A percentile compares a stretch with the other conserved stretches of the same genome.
phyloP scores from a whole-genome alignment of 257 asterid genomes.

The Perilla frutescens region DNA sequence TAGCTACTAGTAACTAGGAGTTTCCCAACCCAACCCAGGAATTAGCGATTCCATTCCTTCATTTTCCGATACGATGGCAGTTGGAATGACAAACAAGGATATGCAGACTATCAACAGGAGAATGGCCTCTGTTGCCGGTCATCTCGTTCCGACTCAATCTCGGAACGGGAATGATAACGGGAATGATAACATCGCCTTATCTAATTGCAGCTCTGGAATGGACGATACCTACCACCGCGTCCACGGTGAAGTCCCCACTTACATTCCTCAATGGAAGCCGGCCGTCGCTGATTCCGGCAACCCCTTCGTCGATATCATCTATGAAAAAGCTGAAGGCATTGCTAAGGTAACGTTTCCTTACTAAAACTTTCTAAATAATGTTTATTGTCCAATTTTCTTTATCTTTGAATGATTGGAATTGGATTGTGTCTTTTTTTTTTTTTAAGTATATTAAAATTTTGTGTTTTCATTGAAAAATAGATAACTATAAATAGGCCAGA shows the following conservation, averaged over 20 bases:
- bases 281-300: constrained; percentile 73
- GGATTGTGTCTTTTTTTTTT: background rate
- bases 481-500: constrained; percentile 94
- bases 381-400: background rate
- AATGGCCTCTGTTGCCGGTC: constrained; percentile 63
- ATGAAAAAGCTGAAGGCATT: constrained; percentile 90
- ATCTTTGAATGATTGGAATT: background rate
- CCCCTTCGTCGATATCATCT: constrained; percentile 75
- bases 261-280: constrained; percentile 67
- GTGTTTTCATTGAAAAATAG: constrained; percentile 38
- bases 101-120: constrained; percentile 52
- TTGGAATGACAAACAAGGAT: constrained; percentile 19
- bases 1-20: background rate
- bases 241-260: constrained; percentile 78
- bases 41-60: background rate
- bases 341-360: constrained; percentile 65
- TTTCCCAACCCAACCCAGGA: background rate
- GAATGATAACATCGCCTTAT: constrained; percentile 29
- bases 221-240: constrained; percentile 73
- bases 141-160: constrained; percentile 53
- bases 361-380: too few species aligned
- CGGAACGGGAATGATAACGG: background rate
- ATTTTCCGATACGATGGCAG: background rate
- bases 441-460: background rate
- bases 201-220: constrained; percentile 63